A percentile compares a stretch with the other conserved stretches of the same genome.
Conservation (phyloP, 805 yeast species). For the Metschnikowia cerradonensis region DNA sequence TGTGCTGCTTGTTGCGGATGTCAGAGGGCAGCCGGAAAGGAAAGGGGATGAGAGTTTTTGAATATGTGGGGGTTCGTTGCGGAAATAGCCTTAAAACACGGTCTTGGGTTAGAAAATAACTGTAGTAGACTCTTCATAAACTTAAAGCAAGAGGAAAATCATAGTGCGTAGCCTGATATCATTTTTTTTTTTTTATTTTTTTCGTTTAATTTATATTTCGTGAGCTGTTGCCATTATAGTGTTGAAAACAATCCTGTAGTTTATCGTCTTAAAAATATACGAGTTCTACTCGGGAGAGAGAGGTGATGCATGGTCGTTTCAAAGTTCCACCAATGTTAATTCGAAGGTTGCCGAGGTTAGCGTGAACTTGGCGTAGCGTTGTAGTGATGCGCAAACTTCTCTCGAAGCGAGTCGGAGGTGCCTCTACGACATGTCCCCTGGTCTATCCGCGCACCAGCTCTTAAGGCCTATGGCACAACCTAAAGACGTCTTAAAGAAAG, state of each 20-base stretch:
- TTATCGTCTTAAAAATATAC: conserved; percentile 1
- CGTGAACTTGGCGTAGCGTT: background rate
- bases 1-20: background rate
- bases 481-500: background rate
- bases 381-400: conserved; percentile 3
- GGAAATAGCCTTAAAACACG: background rate
- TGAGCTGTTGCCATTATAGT: background rate
- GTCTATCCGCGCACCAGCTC: conserved; percentile 1
- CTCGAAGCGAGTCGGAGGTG: conserved; percentile 4
- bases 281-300: conserved; percentile 1
- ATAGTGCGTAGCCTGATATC: conserved; percentile 4
- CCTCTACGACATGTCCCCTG: background rate
- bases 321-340: background rate
- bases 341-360: background rate
- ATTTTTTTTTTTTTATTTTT: conserved; percentile 1
- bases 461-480: background rate
- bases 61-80: background rate
- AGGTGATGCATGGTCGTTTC: background rate
- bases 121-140: conserved; percentile 2
- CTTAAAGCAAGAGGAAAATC: conserved; percentile 2
- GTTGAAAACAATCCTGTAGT: background rate
- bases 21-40: background rate
- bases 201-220: background rate
- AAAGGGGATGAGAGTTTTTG: background rate
- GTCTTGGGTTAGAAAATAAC: background rate